phyloP scores from a whole-genome alignment of 2,329 filamentous ascomycete species.

The Alternaria gaisen region DNA sequence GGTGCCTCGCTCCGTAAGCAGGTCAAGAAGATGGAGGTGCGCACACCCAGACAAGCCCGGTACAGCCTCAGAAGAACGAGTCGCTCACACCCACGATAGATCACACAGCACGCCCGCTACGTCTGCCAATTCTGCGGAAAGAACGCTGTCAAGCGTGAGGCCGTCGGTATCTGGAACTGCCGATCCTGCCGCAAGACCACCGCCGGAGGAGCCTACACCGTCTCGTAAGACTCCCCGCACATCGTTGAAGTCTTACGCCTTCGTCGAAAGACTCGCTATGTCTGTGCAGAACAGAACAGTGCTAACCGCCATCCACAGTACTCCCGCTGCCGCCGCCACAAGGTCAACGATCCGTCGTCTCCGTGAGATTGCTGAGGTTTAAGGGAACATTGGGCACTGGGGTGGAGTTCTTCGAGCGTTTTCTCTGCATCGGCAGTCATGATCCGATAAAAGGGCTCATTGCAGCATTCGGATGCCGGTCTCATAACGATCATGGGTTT shows the following conservation, averaged over 20 bases:
- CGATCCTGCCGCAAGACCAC: constrained; percentile 92
- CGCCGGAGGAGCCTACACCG: constrained; percentile 91
- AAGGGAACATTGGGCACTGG: constrained; percentile 54
- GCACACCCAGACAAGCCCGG: constrained; percentile 23
- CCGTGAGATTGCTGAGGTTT: constrained; percentile 97
- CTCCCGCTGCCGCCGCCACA: constrained; percentile 91
- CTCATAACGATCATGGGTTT: constrained; percentile 48
- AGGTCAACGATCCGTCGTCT: constrained; percentile 96
- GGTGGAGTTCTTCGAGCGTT: constrained; percentile 49
- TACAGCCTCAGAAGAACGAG: constrained; percentile 14
- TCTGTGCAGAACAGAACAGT: constrained; percentile 7
- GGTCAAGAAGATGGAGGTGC: constrained; percentile 95
- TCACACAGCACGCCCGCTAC: constrained; percentile 97
- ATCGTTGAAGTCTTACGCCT: background rate
- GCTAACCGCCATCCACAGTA: constrained; percentile 64
- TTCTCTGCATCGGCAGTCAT: constrained; percentile 46
- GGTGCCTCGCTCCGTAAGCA: constrained; percentile 99
- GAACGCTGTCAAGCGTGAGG: constrained; percentile 86
- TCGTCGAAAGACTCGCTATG: background rate
- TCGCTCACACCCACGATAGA: constrained; percentile 55
- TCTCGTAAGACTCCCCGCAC: constrained; percentile 75
- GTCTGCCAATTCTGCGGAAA: constrained; percentile 93
- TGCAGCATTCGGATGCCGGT: constrained; percentile 45
- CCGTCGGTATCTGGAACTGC: constrained; percentile 98
- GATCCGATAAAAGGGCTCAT: constrained; percentile 39